A percentile compares a stretch with the other conserved stretches of the same genome.
Evolutionary conservation across 2,329 filamentous ascomycete genomes (phyloP).

Genomic region (Seiridium cupressi): DNA sequence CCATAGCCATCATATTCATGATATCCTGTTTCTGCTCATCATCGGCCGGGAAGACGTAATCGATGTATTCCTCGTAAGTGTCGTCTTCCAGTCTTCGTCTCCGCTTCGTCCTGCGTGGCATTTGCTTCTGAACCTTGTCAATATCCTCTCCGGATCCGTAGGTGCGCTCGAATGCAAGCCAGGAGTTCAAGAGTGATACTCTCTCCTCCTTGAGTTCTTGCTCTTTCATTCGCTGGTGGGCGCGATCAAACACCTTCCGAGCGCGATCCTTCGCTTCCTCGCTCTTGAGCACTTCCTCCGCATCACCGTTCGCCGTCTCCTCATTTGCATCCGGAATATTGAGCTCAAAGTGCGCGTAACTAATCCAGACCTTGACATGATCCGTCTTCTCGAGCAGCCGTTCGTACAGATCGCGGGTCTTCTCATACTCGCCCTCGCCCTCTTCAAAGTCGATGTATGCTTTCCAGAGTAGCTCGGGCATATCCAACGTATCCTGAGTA

Average conservation of each 20-base stretch:
- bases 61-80: slow-evolving; percentile 92
- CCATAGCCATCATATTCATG: slow-evolving; percentile 80
- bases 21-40: slow-evolving; percentile 82
- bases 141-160: slow-evolving; percentile 76
- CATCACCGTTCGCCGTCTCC: slow-evolving; percentile 54
- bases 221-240: slow-evolving; percentile 83
- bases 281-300: slow-evolving; percentile 68
- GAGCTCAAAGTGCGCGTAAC: slow-evolving; percentile 97
- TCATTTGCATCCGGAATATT: slow-evolving; percentile 78
- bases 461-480: slow-evolving; percentile 98
- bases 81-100: slow-evolving; percentile 88
- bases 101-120: slow-evolving; percentile 93
- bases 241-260: slow-evolving; percentile 79
- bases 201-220: slow-evolving; percentile 90
- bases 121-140: slow-evolving; percentile 83
- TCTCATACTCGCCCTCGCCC: slow-evolving; percentile 86
- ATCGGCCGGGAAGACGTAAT: slow-evolving; percentile 96
- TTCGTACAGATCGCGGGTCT: slow-evolving; percentile 81
- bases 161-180: slow-evolving; percentile 86
- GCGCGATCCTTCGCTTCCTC: slow-evolving; percentile 82
- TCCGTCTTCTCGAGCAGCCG: slow-evolving; percentile 90
- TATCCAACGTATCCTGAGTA: slow-evolving; percentile 79
- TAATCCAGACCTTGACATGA: slow-evolving; percentile 99
- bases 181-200: slow-evolving; percentile 87
- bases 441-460: slow-evolving; percentile 99